Base-by-base conservation (phyloP, 2,329 filamentous ascomycete genomes). In the Juglanconis sp. region DNA sequence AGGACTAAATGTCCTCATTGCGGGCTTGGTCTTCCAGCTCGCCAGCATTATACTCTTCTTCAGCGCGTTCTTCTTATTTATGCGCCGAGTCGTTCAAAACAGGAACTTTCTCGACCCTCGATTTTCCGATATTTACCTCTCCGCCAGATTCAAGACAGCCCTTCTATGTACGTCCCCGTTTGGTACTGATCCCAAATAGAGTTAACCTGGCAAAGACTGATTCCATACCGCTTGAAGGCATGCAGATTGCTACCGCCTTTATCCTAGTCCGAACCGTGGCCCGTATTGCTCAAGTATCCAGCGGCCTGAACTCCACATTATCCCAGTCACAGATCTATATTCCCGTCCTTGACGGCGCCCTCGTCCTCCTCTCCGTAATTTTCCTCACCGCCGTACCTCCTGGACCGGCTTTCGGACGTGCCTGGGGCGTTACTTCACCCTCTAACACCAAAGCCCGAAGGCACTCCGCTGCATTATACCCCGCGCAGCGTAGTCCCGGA, bases 1-100 rank as follows among this genome's bases (percentile, higher is more conserved):
- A 65, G 70, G 79, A 9, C 61, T 72, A 34, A 70, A 69, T 31
- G 69, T 83, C 11, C 67, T 79, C n/a, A 69, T 79, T 6, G 74
- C 70, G 2, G 81, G 80, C 7, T 65, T 83, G 11, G 76, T 69
- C 1, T 68, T 83, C 24, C 80, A 82, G 61, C 67, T 76, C 2
- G 59, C 70, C 5, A 72, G 76, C 4, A 68, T 83, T 9, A 51
- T 76, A 34, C 65, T 73, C 10, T 79, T 78, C 59, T 69, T 76
- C 17, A 68, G 65, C 24, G 69, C 71, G 57, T 77, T 74, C 59
- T 72, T 73, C 53, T 79, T 70, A 64, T 79, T 81, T 47, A 73
- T 73, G 13, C 65, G 76, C 38, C 70, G 70, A 40, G 64, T 81
- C 7, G 71, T 71, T 52, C 74, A 71, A 13, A 73, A 73, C 15